These are phyloP conservation scores for Irpex sp. DNA, from an alignment of 1,284 basidiomycete genomes.

Conservation along the genomic window DNA sequence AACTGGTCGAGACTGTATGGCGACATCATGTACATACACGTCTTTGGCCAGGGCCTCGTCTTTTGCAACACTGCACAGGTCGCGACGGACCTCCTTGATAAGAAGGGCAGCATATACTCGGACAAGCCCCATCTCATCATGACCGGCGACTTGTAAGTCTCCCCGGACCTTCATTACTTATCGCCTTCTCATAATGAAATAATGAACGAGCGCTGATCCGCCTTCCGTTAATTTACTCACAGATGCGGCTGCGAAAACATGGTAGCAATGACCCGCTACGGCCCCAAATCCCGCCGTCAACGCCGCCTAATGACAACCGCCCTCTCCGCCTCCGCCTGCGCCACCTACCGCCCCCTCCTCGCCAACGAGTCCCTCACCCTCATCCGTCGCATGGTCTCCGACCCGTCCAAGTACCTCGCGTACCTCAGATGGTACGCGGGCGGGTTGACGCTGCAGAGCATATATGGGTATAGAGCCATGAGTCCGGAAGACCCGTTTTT, in stretches of 20 bases:
- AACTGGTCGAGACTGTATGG: slow-evolving; percentile 38
- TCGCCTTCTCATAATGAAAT: too few relatives aligned
- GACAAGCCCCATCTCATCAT: slow-evolving; percentile 68
- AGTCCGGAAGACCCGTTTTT: slow-evolving; percentile 54
- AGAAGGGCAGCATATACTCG: slow-evolving; percentile 64
- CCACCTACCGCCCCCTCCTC: slow-evolving; percentile 56
- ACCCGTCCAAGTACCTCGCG: slow-evolving; percentile 27
- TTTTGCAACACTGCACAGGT: slow-evolving; percentile 61
- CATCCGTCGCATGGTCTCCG: slow-evolving; percentile 27
- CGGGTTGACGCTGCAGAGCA: slow-evolving; percentile 54
- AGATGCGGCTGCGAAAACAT: slow-evolving; percentile 69
- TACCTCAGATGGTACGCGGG: slow-evolving; percentile 48
- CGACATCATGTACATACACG: slow-evolving; percentile 61
- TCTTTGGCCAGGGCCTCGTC: slow-evolving; percentile 61
- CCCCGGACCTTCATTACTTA: not conserved
- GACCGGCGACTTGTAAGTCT: slow-evolving; percentile 47
- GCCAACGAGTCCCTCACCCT: slow-evolving; percentile 41
- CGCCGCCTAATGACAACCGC: slow-evolving; percentile 63
- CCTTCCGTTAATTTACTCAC: slow-evolving; percentile 15
- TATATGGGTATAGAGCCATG: slow-evolving; percentile 61
- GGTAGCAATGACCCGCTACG: slow-evolving; percentile 69
- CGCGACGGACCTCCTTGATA: slow-evolving; percentile 61
- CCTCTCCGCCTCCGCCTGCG: slow-evolving; percentile 47
- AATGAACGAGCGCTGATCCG: not conserved
- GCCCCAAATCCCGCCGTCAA: slow-evolving; percentile 59